Base-by-base conservation (phyloP, 192 early-diverging fungal species). In the Mortierella alpina region DNA sequence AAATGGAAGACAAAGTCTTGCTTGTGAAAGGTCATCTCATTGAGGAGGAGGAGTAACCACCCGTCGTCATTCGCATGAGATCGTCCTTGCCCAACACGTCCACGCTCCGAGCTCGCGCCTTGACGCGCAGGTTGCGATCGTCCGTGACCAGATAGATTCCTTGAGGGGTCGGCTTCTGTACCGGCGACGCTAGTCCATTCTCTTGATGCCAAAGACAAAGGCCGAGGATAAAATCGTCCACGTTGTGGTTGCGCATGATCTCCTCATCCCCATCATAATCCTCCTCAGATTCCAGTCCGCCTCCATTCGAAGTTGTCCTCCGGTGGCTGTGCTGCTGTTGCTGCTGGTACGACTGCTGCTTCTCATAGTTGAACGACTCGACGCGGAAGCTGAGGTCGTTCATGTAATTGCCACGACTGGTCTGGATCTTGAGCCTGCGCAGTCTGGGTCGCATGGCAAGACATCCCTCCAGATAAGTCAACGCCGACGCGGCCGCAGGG, bases 181-280 rank as follows among this genome's bases (percentile, higher is more conserved):
- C 31, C 55, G 47, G 12, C 12, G 50, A 62, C 2, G 68, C 39
- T 40, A 52, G 17, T 14, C 44, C 41, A 51, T 84, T 70, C 23
- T 84, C 67, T 12, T 76, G 71, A 55, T 85, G 84, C 89, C 89
- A 90, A 1, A 88, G 68, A 68, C 89, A 90, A 8, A 85, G 63
- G 0, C 84, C 85, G 7, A 90, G 75, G 44, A 90, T 84, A 39
- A 90, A 73, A 50, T 90, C 89, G 66, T 90, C 89, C n/a, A 90
- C 68, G 74, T 90, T 90, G 51, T 86, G 77, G 22, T 80, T 85
- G 12, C 76, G 83, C 59, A 86, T 86, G 53, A 84, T 84, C 75
- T 86, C 86, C 13, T 87, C 84, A 63, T 85, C 73, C 5, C 70
- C 71, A 20, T 74, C 79, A 20, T 85, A 75, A 41, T 82, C 70